Evolutionary conservation across 2,329 filamentous ascomycete genomes (phyloP), one percentile per base, ranked within the genome.

Genomic region (Thielaviopsis punctulata): DNA sequence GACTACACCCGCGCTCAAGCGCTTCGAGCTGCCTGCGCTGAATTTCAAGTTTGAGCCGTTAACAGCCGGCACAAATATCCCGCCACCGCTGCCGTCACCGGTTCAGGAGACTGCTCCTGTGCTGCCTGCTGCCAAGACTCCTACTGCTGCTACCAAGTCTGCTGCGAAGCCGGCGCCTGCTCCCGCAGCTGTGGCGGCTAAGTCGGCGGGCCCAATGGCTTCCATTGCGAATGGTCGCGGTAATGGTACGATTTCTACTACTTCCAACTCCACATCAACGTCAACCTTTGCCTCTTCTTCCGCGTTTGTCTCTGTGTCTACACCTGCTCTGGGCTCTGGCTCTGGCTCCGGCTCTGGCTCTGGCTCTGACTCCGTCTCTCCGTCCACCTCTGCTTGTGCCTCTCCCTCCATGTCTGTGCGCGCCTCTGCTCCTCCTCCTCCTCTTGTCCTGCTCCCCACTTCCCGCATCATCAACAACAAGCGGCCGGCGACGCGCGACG

Each of bases 51-150:
- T 79, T 59, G 69, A 71, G 55, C 76, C 71, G 46, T 66, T 80
- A 60, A 79, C 76, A 44, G 76, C 79, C 41, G 76, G 76, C 51
- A 80, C 76, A 61, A 61, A 76, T 60, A 80, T 80, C 57, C 76
- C 76, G 44, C 73, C 76, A 25, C 76, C 76, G 22, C 68, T 67
- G 46, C 74, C 75, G 18, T 79, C 75, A 47, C 76, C 76, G 46
- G 63, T 71, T 51, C 64, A 69, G 58, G 66, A 68, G 41, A 68
- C 67, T 45, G 67, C 69, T 52, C 70, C 69, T 56, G 68, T 71
- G 33, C 64, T 65, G 56, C 64, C 66, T 43, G 59, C 60, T 36
- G 49, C 56, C 25, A 48, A 53, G 46, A 53, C 58, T 25, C 59
- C 60, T 43, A 49, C 56, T 24, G 51, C 54, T 48, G 30, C 30